Evolutionary conservation across 2,329 filamentous ascomycete species (phyloP).

Genomic region (Neoarthrinium moseri): DNA sequence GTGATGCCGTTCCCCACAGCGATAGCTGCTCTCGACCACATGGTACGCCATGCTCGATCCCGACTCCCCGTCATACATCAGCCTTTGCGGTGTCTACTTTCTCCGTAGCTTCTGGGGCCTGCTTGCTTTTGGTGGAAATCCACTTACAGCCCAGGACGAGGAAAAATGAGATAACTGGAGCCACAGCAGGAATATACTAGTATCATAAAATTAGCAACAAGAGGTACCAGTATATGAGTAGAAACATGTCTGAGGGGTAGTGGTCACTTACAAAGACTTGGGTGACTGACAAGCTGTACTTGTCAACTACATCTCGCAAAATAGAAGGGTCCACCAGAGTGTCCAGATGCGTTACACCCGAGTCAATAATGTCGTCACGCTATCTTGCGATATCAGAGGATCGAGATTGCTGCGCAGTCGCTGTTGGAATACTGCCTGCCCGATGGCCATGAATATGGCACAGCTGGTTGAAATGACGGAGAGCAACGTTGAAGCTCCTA

Average conservation of each 20-base stretch:
- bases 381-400: conserved; percentile 7
- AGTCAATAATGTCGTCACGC: conserved; percentile 13
- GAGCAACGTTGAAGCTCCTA: conserved; percentile 10
- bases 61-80: no score
- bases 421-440: conserved; percentile 15
- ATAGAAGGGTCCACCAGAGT: conserved; percentile 7
- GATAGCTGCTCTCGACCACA: no score
- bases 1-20: no score
- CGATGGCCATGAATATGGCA: conserved; percentile 16
- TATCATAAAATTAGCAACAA: background rate
- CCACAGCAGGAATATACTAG: conserved; percentile 15
- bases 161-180: conserved; percentile 14
- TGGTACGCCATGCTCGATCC: no score
- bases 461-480: conserved; percentile 17
- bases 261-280: conserved; percentile 19
- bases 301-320: conserved; percentile 9
- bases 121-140: conserved; percentile 16
- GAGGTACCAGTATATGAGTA: no score
- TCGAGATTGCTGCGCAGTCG: conserved; percentile 11
- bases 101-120: no score
- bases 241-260: no score
- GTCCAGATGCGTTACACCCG: conserved; percentile 11
- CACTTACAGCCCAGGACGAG: conserved; percentile 13
- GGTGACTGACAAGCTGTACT: conserved; percentile 16
- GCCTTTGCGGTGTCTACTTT: no score